Evolutionary conservation across 768 basidiomycete genomes (phyloP).

Genomic region (Boletellus sp.): DNA sequence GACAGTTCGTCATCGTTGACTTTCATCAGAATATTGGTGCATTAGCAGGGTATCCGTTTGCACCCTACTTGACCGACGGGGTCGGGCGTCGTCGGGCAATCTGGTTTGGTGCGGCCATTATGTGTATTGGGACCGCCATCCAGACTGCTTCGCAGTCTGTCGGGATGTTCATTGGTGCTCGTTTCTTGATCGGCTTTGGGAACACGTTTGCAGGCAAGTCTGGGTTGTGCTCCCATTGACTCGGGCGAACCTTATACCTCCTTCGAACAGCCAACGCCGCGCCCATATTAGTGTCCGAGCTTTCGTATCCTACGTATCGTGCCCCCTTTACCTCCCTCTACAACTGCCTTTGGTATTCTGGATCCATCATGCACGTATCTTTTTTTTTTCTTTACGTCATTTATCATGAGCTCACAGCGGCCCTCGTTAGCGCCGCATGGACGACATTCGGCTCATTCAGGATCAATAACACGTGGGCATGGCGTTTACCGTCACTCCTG

Average conservation of each 20-base stretch:
- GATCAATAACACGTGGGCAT: constrained; percentile 65
- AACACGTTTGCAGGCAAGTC: constrained; percentile 60
- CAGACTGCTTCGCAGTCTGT: constrained; percentile 68
- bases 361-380: constrained; percentile 61
- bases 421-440: constrained; percentile 63
- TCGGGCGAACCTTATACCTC: no score
- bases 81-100: constrained; percentile 64
- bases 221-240: background rate
- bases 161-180: constrained; percentile 80
- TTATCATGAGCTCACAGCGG: background rate
- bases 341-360: constrained; percentile 85
- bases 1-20: background rate
- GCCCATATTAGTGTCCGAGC: constrained; percentile 78
- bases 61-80: constrained; percentile 68
- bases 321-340: constrained; percentile 72
- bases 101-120: constrained; percentile 64
- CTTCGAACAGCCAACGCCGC: constrained; percentile 53
- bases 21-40: constrained; percentile 59
- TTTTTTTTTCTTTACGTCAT: background rate
- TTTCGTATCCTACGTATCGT: constrained; percentile 79
- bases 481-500: constrained; percentile 76
- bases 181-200: constrained; percentile 75
- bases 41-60: constrained; percentile 67
- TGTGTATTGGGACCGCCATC: constrained; percentile 62
- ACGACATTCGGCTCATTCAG: constrained; percentile 74